Conservation (phyloP, 2,329 filamentous ascomycete species). For the Phialophora chinensis region DNA sequence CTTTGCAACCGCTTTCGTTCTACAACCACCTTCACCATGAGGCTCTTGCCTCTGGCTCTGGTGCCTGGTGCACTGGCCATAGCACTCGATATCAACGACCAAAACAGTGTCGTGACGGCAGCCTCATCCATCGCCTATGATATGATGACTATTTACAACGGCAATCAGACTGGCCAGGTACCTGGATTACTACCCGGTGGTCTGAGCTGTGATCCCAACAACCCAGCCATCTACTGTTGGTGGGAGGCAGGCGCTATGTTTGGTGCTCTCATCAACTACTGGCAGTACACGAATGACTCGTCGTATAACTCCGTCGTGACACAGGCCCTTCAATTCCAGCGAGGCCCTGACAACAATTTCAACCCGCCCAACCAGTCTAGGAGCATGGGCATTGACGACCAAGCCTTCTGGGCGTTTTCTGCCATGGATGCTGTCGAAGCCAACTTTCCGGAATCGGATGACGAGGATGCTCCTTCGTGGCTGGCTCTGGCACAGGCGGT, state of each 20-base stretch:
- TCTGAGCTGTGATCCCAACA: conserved; percentile 41
- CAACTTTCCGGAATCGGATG: conserved; percentile 50
- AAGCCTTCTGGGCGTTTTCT: conserved; percentile 63
- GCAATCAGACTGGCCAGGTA: conserved; percentile 47
- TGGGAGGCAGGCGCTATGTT: conserved; percentile 55
- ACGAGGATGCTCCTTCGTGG: conserved; percentile 66
- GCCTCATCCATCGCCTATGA: conserved; percentile 47
- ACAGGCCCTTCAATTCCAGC: conserved; percentile 48
- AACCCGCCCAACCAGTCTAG: conserved; percentile 52
- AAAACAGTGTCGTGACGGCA: conserved; percentile 42
- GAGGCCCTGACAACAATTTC: conserved; percentile 47
- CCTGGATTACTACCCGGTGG: conserved; percentile 50
- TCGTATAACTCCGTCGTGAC: conserved; percentile 48
- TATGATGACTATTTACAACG: conserved; percentile 49
- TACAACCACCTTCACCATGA: conserved; percentile 16
- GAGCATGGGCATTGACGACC: conserved; percentile 61
- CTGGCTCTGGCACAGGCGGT: conserved; percentile 76
- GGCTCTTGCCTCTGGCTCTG: conserved; percentile 21
- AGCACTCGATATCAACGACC: conserved; percentile 23
- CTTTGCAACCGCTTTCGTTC: conserved; percentile 3
- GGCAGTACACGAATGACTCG: conserved; percentile 51
- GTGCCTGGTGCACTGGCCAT: conserved; percentile 28
- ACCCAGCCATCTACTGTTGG: conserved; percentile 47
- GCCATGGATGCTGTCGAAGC: conserved; percentile 63
- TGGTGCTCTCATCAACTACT: conserved; percentile 50